Base-by-base conservation (phyloP, 345 rosid species). In the Gossypium raimondii region DNA sequence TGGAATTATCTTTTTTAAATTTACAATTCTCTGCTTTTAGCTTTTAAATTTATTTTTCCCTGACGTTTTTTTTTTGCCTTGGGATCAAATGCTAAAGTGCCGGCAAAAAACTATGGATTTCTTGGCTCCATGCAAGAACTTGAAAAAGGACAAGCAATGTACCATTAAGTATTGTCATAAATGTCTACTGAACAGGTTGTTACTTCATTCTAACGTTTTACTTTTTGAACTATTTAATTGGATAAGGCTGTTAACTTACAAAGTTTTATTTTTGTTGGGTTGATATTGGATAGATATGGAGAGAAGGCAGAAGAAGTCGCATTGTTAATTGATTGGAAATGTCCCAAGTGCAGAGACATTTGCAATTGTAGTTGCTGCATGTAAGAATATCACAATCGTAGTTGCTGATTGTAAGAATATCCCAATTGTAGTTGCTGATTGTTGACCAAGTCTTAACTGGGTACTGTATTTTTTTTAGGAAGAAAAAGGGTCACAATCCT, bases 301-400 rank as follows among this genome's bases (percentile, higher is more conserved):
- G 96, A 93, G 82, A 77, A 77, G 1, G 90, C 88, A 17, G 85
- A 85, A 76, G 89, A 86, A 48, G 92, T 89, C 63, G 75, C 82
- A 0, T 29, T 59, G 51, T 69, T 80, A 63, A 82, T 66, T 43
- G 79, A 83, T 64, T 95, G 99, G 99, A 67, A 70, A 44, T 95
- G 99, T 60, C 97, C 92, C 43, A 95, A 81, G 76, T 95, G 99
- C 74, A 87, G 85, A 55, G 97, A 85, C 69, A 84, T 82, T 11
- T 95, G 99, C 84, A 95, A 90, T 61, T 95, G 99, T 81, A 95
- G 98, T 77, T 27, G 17, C 1, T 95, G 99, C 88, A 88, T 76
- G 99, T 93, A 71, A 86, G 88, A 75, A 43, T 56, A 34, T 34
- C 41, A 34, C 84, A 95, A 90, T 61, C 91, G 99, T 81, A 95